Evolutionary conservation across 495 filamentous ascomycete species (phyloP).

Genomic region (Lepraria neglecta): DNA sequence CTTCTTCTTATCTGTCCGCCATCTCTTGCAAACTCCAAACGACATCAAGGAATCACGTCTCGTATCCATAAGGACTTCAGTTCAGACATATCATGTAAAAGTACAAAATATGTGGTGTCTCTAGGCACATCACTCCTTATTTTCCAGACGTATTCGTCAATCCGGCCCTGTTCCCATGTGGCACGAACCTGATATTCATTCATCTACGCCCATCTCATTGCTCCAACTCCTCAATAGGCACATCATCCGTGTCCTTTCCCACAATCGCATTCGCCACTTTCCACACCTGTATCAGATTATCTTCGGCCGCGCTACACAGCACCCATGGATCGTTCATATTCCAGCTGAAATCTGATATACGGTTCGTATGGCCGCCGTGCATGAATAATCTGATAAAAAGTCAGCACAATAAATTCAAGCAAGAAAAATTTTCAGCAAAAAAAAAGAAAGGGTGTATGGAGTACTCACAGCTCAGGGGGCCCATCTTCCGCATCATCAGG

Average conservation of each 20-base stretch:
- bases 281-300: slow-evolving; percentile 96
- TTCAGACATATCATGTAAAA: no score
- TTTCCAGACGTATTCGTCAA: not conserved
- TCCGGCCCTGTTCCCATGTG: not conserved
- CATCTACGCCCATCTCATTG: slow-evolving; percentile 28
- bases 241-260: slow-evolving; percentile 69
- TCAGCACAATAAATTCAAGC: not conserved
- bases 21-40: no score
- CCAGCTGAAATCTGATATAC: slow-evolving; percentile 95
- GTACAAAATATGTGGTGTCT: not conserved
- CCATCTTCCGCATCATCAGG: slow-evolving; percentile 96
- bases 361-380: slow-evolving; percentile 97
- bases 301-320: slow-evolving; percentile 87
- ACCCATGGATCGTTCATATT: slow-evolving; percentile 95
- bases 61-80: no score
- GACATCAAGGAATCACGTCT: no score
- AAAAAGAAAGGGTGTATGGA: not conserved
- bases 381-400: slow-evolving; percentile 70
- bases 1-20: no score
- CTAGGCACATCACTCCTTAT: not conserved
- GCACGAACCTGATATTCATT: not conserved
- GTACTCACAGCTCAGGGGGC: slow-evolving; percentile 81
- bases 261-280: slow-evolving; percentile 88
- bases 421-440: not conserved
- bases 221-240: slow-evolving; percentile 73